A percentile compares a stretch with the other conserved stretches of the same genome.
Evolutionary conservation across 768 basidiomycete genomes (phyloP).

Genomic region (Suillus paluster): DNA sequence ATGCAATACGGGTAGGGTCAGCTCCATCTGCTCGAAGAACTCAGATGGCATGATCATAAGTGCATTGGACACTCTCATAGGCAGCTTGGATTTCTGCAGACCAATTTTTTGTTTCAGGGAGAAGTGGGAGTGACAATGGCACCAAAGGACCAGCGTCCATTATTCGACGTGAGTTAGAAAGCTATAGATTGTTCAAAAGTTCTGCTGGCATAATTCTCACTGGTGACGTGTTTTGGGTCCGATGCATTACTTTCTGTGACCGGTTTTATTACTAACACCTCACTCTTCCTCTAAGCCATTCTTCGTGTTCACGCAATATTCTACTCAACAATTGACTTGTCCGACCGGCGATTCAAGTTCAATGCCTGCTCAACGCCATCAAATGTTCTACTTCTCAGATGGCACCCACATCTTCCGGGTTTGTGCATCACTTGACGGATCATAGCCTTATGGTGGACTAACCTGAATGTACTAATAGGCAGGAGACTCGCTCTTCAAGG

Average conservation of each 20-base stretch:
- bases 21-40: constrained; percentile 17
- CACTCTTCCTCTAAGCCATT: constrained; percentile 2
- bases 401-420: background rate
- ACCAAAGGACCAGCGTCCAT: background rate
- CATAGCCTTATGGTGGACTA: too few species aligned
- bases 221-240: too few species aligned
- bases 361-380: background rate
- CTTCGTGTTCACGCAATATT: too few species aligned
- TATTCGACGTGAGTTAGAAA: too few species aligned
- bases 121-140: constrained; percentile 14
- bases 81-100: constrained; percentile 15
- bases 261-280: constrained; percentile 5
- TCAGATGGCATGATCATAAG: constrained; percentile 10
- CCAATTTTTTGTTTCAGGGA: constrained; percentile 14
- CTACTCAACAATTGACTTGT: background rate
- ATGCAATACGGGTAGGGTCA: constrained; percentile 16
- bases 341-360: too few species aligned
- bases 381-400: constrained; percentile 13
- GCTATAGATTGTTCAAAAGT: background rate
- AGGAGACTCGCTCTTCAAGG: too few species aligned
- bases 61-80: constrained; percentile 12
- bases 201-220: background rate
- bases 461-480: too few species aligned
- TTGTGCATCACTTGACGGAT: too few species aligned
- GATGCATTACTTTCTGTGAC: background rate